phyloP scores from a whole-genome alignment of 768 basidiomycete species.

The Trametes elegans region DNA sequence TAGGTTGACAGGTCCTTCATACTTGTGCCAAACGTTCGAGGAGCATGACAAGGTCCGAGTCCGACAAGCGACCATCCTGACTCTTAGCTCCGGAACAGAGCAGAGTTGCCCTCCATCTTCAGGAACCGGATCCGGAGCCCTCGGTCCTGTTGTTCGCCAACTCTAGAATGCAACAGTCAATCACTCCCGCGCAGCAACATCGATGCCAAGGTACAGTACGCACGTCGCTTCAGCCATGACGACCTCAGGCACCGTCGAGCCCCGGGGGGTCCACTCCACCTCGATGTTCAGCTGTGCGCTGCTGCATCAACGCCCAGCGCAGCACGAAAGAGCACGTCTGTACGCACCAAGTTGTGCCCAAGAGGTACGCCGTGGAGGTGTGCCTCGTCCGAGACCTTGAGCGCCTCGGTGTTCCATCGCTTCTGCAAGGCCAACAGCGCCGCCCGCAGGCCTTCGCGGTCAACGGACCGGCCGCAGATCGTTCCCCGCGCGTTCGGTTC shows the following conservation, averaged over 20 bases:
- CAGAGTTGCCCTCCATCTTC: slow-evolving; percentile 15
- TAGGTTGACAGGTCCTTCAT: too few relatives aligned
- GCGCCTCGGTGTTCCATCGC: slow-evolving; percentile 17
- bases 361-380: neutral
- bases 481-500: slow-evolving; percentile 19
- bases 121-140: slow-evolving; percentile 12
- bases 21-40: too few relatives aligned
- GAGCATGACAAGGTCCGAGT: neutral
- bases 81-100: slow-evolving; percentile 12
- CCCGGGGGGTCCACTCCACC: slow-evolving; percentile 12
- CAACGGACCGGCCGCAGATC: slow-evolving; percentile 22
- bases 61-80: neutral
- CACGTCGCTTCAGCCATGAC: slow-evolving; percentile 16
- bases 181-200: too few relatives aligned
- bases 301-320: neutral
- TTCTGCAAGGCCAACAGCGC: slow-evolving; percentile 23
- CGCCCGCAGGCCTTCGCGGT: slow-evolving; percentile 21
- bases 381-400: slow-evolving; percentile 14
- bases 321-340: neutral
- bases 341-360: neutral
- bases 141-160: slow-evolving; percentile 6
- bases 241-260: slow-evolving; percentile 10
- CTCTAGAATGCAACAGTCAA: neutral
- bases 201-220: neutral
- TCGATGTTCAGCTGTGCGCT: slow-evolving; percentile 6